Evolutionary conservation across 305 asterid species (phyloP).

Genomic region (Euphrasia arctica): DNA sequence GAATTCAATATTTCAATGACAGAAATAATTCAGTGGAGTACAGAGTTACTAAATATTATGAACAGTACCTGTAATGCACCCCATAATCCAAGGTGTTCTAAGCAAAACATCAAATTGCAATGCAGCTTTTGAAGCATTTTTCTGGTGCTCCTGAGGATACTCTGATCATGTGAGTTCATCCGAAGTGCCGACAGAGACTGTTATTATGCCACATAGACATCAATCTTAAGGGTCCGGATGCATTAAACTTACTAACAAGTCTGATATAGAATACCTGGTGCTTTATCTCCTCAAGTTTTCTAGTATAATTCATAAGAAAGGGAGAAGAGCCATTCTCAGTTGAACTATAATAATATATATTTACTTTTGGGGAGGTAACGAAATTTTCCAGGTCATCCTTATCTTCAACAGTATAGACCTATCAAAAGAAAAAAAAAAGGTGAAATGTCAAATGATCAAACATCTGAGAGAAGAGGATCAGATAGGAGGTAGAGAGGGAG

Average conservation of each 20-base stretch:
- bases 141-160: conserved; percentile 47
- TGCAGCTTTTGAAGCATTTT: conserved; percentile 67
- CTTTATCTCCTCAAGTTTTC: conserved; percentile 74
- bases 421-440: conserved; percentile 14
- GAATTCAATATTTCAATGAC: conserved; percentile 5
- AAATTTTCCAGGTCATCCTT: conserved; percentile 63
- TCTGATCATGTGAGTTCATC: conserved; percentile 45
- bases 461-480: conserved; percentile 17
- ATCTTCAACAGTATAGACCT: conserved; percentile 91
- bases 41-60: conserved; percentile 14
- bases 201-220: conserved; percentile 29
- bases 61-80: conserved; percentile 85
- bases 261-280: conserved; percentile 55
- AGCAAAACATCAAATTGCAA: conserved; percentile 62
- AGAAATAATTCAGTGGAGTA: conserved; percentile 19
- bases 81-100: conserved; percentile 86
- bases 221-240: conserved; percentile 22
- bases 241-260: conserved; percentile 22
- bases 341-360: conserved; percentile 57
- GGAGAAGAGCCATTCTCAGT: conserved; percentile 33
- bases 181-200: conserved; percentile 60
- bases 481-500: background rate
- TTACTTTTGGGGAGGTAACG: conserved; percentile 74
- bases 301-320: conserved; percentile 32
- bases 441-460: conserved; percentile 21